Evolutionary conservation across 2,329 filamentous ascomycete genomes (phyloP).

Genomic region (Fusarium aywerte): DNA sequence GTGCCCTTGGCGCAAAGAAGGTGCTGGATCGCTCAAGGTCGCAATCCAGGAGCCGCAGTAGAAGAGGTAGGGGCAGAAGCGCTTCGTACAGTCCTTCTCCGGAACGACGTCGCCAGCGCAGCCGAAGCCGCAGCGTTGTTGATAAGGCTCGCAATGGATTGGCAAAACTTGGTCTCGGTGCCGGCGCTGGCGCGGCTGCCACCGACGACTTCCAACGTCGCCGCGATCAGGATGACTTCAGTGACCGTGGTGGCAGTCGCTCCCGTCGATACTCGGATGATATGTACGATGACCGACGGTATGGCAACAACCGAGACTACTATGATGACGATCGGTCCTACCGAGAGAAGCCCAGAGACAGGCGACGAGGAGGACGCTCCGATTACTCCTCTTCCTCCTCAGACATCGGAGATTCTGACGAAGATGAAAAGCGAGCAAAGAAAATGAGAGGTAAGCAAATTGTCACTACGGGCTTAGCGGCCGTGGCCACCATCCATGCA

Average conservation of each 20-base stretch:
- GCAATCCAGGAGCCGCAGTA: conserved; percentile 63
- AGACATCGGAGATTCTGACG: conserved; percentile 67
- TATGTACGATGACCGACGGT: conserved; percentile 59
- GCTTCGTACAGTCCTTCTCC: conserved; percentile 58
- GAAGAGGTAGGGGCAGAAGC: conserved; percentile 63
- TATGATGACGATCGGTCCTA: conserved; percentile 60
- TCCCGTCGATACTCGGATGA: conserved; percentile 56
- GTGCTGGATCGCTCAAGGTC: conserved; percentile 67
- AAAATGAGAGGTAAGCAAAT: conserved; percentile 73
- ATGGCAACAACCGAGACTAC: conserved; percentile 55
- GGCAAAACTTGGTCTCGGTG: conserved; percentile 70
- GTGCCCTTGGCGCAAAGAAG: conserved; percentile 71
- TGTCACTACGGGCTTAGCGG: conserved; percentile 65
- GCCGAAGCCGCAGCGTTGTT: conserved; percentile 73
- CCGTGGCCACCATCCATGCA: conserved; percentile 69
- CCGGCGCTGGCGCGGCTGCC: conserved; percentile 53
- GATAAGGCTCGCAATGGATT: conserved; percentile 70
- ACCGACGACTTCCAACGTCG: conserved; percentile 53
- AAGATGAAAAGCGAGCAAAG: conserved; percentile 64
- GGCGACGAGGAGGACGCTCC: conserved; percentile 55
- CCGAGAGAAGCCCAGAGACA: conserved; percentile 54
- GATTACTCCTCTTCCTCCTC: conserved; percentile 63
- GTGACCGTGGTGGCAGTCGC: conserved; percentile 56
- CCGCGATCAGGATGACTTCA: conserved; percentile 59
- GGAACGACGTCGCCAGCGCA: conserved; percentile 57